Evolutionary conservation across 768 basidiomycete species (phyloP), one percentile per base, ranked within the genome.

Genomic region (Lactarius sanguifluus): DNA sequence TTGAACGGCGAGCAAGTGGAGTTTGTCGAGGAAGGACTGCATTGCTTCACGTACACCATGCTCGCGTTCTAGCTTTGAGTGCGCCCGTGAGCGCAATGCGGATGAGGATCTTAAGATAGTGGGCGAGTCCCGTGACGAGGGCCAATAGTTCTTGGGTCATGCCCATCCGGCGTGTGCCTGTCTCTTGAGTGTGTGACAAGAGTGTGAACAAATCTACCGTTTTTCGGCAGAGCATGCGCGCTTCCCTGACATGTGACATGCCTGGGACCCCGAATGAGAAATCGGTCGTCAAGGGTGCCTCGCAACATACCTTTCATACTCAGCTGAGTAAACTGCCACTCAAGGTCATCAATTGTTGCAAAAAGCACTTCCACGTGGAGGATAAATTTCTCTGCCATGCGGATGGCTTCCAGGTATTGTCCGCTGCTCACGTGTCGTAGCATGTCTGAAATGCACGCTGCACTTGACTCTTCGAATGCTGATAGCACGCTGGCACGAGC

Each of bases 401-500:
- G 85, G 73, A 99, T 95, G 59, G 96, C 96, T 72, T 98, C 96
- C 64, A 97, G 83, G 77, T 98, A 96, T 73, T 96, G 90, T 12
- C 94, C 92, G 71, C 91, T 94, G 83, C 96, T 98, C 78, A 99
- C 97, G 75, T 96, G 93, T 69, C 94, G 83, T 64, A 99, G 81
- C 96, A 99, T 99, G 76, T 98, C 97, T 32, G 95, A 97, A 71
- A 99, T 99, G 78, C 96, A 96, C 9, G 96, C 96, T 28, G 97
- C 97, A 72, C 93, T 95, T n/a, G 94, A 96, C 78, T 99, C 97
- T 76, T 99, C 97, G 70, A 98, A 99, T 5, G 96, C 94, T 30
- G 95, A 97, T 43, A 99, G 83, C 43, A 98, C 95, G 58, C 91
- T 93, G 69, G 34, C 43, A 60, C 58, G 41, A 7, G n/a, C 12